Evolutionary conservation across 2,329 filamentous ascomycete species (phyloP).

Genomic region (Arachnomyces sp.): DNA sequence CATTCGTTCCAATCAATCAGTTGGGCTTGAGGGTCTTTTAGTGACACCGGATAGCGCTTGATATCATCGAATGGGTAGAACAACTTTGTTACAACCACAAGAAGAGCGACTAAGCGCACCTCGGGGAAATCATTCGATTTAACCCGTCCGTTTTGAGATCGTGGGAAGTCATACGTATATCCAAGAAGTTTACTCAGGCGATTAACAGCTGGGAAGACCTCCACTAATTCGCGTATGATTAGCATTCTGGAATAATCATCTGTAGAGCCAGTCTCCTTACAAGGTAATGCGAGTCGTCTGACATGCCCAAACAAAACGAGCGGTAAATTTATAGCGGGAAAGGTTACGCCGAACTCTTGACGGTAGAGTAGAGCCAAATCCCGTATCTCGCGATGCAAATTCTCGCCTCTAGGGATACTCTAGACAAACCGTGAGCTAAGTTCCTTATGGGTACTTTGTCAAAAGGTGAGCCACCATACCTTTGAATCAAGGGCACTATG

Average conservation of each 20-base stretch:
- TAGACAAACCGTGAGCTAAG: slow-evolving; percentile 9
- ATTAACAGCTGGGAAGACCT: slow-evolving; percentile 46
- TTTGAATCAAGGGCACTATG: slow-evolving; percentile 33
- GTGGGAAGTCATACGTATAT: slow-evolving; percentile 51
- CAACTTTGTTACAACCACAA: slow-evolving; percentile 72
- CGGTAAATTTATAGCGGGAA: slow-evolving; percentile 66
- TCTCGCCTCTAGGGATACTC: slow-evolving; percentile 41
- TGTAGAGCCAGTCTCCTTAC: slow-evolving; percentile 39
- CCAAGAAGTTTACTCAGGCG: slow-evolving; percentile 49
- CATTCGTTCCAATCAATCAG: slow-evolving; percentile 67
- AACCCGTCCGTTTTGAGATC: slow-evolving; percentile 30
- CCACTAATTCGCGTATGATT: slow-evolving; percentile 19
- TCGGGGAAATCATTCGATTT: slow-evolving; percentile 60
- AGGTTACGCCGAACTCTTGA: slow-evolving; percentile 59
- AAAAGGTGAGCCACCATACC: slow-evolving; percentile 17
- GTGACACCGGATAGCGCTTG: slow-evolving; percentile 42
- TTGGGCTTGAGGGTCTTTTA: slow-evolving; percentile 51
- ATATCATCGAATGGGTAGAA: slow-evolving; percentile 65
- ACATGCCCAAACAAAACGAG: slow-evolving; percentile 63
- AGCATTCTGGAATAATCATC: slow-evolving; percentile 2
- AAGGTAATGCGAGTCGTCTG: slow-evolving; percentile 64
- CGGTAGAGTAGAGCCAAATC: slow-evolving; percentile 58
- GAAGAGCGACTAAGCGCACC: slow-evolving; percentile 59
- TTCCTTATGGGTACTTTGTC: slow-evolving; percentile 21
- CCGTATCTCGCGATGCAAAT: slow-evolving; percentile 58